These are phyloP conservation scores for Hypoxylon sp. DNA, from an alignment of 2,329 filamentous ascomycete genomes.

Conservation along the genomic window DNA sequence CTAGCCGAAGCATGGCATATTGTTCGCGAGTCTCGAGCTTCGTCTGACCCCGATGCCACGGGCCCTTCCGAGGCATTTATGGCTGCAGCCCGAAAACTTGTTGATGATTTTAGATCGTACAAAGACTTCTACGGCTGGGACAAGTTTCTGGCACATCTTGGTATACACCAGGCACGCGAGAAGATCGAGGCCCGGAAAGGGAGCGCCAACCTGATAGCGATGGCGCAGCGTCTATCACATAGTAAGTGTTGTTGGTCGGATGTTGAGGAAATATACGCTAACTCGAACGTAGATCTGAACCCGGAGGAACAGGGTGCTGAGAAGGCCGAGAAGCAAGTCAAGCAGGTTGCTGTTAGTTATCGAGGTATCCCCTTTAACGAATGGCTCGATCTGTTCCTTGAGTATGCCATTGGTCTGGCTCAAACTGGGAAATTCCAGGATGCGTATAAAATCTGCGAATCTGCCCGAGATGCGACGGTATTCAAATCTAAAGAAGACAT, in stretches of 20 bases:
- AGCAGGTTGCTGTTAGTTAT: conserved; percentile 57
- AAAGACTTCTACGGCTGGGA: conserved; percentile 78
- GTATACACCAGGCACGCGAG: conserved; percentile 58
- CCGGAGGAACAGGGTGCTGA: conserved; percentile 54
- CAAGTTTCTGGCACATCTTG: conserved; percentile 72
- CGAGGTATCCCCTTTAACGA: conserved; percentile 84
- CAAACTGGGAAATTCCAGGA: conserved; percentile 76
- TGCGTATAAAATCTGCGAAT: conserved; percentile 84
- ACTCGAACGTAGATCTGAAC: conserved; percentile 52
- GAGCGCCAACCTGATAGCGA: conserved; percentile 65
- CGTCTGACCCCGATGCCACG: conserved; percentile 51
- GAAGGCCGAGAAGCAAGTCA: conserved; percentile 51
- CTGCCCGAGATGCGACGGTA: conserved; percentile 83
- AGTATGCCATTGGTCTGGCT: conserved; percentile 85
- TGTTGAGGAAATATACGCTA: conserved; percentile 29
- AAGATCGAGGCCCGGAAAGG: conserved; percentile 46
- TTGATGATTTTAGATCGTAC: conserved; percentile 75
- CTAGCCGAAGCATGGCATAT: conserved; percentile 58
- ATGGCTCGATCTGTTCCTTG: conserved; percentile 92
- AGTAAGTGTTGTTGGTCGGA: conserved; percentile 58
- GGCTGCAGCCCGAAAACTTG: conserved; percentile 70
- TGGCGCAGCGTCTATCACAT: conserved; percentile 70
- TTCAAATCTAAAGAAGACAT: conserved; percentile 79
- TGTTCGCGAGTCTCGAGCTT: conserved; percentile 53
- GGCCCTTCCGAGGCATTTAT: conserved; percentile 69